phyloP scores from a whole-genome alignment of 495 filamentous ascomycete genomes.

The Neurospora sublineolata region DNA sequence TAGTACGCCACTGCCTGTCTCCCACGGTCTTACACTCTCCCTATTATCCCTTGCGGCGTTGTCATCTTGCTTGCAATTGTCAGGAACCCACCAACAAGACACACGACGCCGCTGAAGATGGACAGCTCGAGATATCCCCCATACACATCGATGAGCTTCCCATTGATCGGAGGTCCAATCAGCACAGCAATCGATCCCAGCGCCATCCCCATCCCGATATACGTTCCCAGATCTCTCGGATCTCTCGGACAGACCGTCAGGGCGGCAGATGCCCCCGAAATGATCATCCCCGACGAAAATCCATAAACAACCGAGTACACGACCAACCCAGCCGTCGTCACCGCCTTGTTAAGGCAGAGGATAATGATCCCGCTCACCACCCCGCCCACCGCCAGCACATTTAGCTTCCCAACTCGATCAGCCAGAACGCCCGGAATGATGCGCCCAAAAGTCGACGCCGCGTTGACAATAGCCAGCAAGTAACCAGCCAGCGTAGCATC shows the following conservation, averaged over 20 bases:
- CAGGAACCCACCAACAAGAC: conserved; percentile 20
- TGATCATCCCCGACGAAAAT: conserved; percentile 34
- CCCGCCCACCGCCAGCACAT: conserved; percentile 28
- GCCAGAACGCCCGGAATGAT: conserved; percentile 44
- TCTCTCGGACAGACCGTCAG: conserved; percentile 31
- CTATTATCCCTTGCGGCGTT: conserved; percentile 20
- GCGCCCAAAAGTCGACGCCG: conserved; percentile 43
- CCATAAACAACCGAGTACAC: conserved; percentile 25
- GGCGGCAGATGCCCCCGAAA: conserved; percentile 32
- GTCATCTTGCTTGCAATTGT: conserved; percentile 19
- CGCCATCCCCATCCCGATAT: conserved; percentile 43
- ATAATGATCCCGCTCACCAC: conserved; percentile 29
- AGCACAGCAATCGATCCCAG: conserved; percentile 31
- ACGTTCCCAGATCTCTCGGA: conserved; percentile 39
- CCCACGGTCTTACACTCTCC: conserved; percentile 7
- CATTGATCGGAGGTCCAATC: conserved; percentile 44
- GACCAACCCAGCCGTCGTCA: conserved; percentile 29
- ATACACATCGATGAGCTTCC: conserved; percentile 33
- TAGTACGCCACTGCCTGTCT: neutral
- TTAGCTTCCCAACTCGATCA: conserved; percentile 42
- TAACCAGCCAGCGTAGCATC: conserved; percentile 37
- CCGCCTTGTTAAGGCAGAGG: conserved; percentile 29
- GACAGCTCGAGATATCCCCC: conserved; percentile 28
- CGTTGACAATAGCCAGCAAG: conserved; percentile 43
- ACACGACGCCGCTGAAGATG: conserved; percentile 37